Evolutionary conservation across 345 rosid genomes (phyloP), one percentile per base, ranked within the genome.

Genomic region (Brassica nigra): DNA sequence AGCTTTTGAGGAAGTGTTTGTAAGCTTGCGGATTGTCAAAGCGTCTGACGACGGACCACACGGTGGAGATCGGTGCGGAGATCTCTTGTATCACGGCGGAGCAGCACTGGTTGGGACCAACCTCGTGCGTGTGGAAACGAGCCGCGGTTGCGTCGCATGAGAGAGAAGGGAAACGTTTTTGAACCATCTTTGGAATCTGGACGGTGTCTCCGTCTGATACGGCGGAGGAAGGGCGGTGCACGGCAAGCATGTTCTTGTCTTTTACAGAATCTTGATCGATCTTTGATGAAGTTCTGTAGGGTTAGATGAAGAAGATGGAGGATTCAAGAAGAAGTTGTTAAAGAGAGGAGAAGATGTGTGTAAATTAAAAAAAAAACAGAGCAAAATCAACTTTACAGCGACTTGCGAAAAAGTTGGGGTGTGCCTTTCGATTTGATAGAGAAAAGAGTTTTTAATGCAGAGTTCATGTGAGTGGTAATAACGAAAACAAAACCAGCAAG

Each of bases 31-130:
- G 94, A 65, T 90, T 86, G 36, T 88, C 94, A 39, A 90, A 90
- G 37, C 91, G 94, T 18, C 94, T 88, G 5, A 90, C 91, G 27
- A 90, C 88, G 2, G 94, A 90, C 94, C 94, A 90, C 8, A 88
- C 91, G 76, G 92, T 83, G 69, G 92, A 80, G 34, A 88, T 83
- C 0, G 92, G 90, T 0, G 94, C 90, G 20, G 84, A 69, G 77
- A 90, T 86, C 71, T 82, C 85, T 82, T 88, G 89, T 8, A 90
- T 72, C 0, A 87, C 84, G 68, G 86, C 90, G 66, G 94, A 90
- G 84, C 84, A 85, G 74, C 94, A 90, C 86, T 90, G 94, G 83
- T 86, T 83, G 4, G 89, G 85, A 0, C 81, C 86, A 3, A 87
- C 81, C 8, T 68, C 58, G 71, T 85, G 88, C 1, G 82, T 78